Percentiles rank a stretch among this genome's conserved stretches.
Evolutionary conservation across 2,329 filamentous ascomycete species (phyloP).

Genomic region (Celoporthe dispersa): DNA sequence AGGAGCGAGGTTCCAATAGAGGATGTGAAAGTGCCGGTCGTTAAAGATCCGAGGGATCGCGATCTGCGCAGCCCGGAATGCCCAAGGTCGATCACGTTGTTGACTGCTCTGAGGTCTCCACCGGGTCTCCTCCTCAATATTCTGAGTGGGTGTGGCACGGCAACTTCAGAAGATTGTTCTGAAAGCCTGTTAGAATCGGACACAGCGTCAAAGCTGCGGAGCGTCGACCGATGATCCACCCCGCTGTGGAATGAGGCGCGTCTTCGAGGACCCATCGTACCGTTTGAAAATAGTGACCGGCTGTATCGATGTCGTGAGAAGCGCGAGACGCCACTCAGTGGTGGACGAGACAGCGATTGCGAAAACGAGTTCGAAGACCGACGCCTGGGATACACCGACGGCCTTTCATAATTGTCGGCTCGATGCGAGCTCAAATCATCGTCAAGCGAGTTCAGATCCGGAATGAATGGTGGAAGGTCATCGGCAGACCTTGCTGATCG

Average conservation of each 20-base stretch:
- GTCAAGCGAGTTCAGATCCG: conserved; percentile 49
- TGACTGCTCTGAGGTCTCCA: conserved; percentile 72
- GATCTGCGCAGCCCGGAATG: conserved; percentile 54
- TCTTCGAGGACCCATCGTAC: conserved; percentile 57
- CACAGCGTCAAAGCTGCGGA: conserved; percentile 66
- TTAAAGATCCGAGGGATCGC: conserved; percentile 62
- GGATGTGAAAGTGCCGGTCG: conserved; percentile 56
- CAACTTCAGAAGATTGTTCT: conserved; percentile 46
- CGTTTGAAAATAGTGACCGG: conserved; percentile 53
- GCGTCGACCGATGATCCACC: conserved; percentile 52
- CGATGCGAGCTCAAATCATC: conserved; percentile 28
- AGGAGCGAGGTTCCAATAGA: conserved; percentile 64
- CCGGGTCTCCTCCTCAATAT: conserved; percentile 74
- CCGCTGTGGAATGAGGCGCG: conserved; percentile 66
- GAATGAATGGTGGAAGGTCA: conserved; percentile 52
- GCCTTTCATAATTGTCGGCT: conserved; percentile 41
- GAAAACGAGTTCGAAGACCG: conserved; percentile 37
- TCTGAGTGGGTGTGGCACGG: conserved; percentile 59
- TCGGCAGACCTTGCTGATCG: conserved; percentile 43
- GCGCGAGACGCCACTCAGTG: conserved; percentile 40
- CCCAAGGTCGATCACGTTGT: conserved; percentile 67
- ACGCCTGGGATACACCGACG: conserved; percentile 39
- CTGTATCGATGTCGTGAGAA: conserved; percentile 54
- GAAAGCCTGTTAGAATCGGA: conserved; percentile 58
- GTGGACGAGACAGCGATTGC: conserved; percentile 39